Base-by-base conservation (phyloP, 768 basidiomycete species). In the Epithele typhae region DNA sequence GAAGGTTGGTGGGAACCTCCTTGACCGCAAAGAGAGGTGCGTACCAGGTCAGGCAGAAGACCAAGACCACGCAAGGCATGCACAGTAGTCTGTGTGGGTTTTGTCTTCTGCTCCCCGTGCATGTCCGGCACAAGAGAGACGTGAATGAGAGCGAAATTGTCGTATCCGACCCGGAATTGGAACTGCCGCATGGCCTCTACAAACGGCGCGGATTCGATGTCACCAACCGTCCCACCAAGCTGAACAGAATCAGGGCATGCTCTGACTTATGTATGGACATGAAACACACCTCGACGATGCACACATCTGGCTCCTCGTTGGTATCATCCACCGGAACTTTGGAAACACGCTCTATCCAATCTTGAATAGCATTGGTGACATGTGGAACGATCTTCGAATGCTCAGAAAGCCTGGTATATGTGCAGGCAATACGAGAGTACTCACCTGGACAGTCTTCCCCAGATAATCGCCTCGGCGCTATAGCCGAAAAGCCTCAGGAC, bases 151-250 rank as follows among this genome's bases (percentile, higher is more conserved):
- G 95, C 94, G 63, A 97, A 97, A 68, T 98, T 97, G 48, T 92
- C 90, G 62, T 87, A 79, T 15, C 95, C 94, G 18, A 98, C 94
- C 46, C 95, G 85, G 74, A 97, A 97, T 63, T 99, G 95, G 76
- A 99, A 99, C 65, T 99, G 95, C n/a, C 95, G 84, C 87, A 99
- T 93, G 0, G 95, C 95, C 66, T 99, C 95, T 37, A 99, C 76
- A 66, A 99, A 99, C 2, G 95, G 95, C 3, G 94, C 94, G 5
- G 92, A 96, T 60, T 99, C 95, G 63, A 99, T 99, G 60, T 99
- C 95, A 37, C 95, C 95, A 14, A 99, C 95, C 0, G 95, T 99
- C 18, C 95, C 95, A 46, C 95, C 95, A 51, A 99, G 87, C 92
- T 94, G 17, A 32, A 36, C 8, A 17, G 27, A 42, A 24, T 18